Evolutionary conservation across 2,329 filamentous ascomycete genomes (phyloP).

Genomic region (Pseudogymnoascus sp.): DNA sequence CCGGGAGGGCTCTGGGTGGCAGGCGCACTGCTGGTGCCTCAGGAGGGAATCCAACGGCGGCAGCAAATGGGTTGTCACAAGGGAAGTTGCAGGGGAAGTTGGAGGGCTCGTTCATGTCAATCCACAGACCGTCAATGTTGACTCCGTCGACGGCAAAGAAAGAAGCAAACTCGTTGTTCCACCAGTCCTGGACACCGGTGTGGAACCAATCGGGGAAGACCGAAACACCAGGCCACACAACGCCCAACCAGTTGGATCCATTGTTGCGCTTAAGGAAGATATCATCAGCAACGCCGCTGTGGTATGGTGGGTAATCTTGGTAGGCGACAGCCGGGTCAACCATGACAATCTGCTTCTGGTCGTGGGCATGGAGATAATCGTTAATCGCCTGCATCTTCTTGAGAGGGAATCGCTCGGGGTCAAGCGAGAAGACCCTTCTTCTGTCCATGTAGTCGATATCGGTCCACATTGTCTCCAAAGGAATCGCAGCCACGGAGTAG

Average conservation of each 20-base stretch:
- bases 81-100: slow-evolving; percentile 46
- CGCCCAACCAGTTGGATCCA: slow-evolving; percentile 50
- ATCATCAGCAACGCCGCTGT: slow-evolving; percentile 41
- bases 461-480: slow-evolving; percentile 63
- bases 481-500: slow-evolving; percentile 57
- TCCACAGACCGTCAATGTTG: slow-evolving; percentile 72
- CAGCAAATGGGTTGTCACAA: slow-evolving; percentile 38
- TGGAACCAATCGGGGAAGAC: slow-evolving; percentile 74
- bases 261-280: slow-evolving; percentile 45
- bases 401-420: slow-evolving; percentile 55
- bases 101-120: slow-evolving; percentile 57
- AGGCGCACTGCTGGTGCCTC: slow-evolving; percentile 53
- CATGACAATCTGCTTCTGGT: slow-evolving; percentile 70
- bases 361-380: slow-evolving; percentile 53
- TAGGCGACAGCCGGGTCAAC: slow-evolving; percentile 60
- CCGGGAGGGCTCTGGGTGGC: slow-evolving; percentile 56
- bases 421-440: slow-evolving; percentile 54
- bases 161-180: slow-evolving; percentile 56
- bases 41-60: slow-evolving; percentile 47
- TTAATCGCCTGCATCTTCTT: slow-evolving; percentile 57
- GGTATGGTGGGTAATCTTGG: slow-evolving; percentile 43
- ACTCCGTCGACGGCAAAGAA: slow-evolving; percentile 62
- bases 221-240: slow-evolving; percentile 70
- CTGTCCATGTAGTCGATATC: slow-evolving; percentile 54
- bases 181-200: slow-evolving; percentile 55